phyloP scores from a whole-genome alignment of 176 grass and related monocot species.

The Paspalum vaginatum region DNA sequence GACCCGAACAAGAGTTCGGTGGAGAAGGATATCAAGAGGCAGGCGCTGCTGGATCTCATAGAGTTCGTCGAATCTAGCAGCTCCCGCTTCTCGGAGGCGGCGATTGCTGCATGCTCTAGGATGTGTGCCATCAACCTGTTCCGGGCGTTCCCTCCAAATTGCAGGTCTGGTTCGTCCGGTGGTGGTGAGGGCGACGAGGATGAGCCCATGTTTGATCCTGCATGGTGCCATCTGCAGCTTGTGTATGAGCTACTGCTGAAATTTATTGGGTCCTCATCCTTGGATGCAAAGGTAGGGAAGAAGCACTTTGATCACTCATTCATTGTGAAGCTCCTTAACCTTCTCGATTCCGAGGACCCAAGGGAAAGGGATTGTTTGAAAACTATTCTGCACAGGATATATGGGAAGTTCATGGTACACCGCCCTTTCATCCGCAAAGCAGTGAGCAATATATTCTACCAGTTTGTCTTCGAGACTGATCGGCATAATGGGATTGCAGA shows the following conservation, averaged over 20 bases:
- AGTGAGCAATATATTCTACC: slow-evolving; percentile 94
- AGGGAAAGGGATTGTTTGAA: slow-evolving; percentile 96
- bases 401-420: slow-evolving; percentile 99
- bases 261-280: slow-evolving; percentile 79
- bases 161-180: slow-evolving; percentile 52
- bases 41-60: slow-evolving; percentile 82
- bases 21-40: slow-evolving; percentile 96
- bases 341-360: slow-evolving; percentile 96
- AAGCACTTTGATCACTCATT: slow-evolving; percentile 96
- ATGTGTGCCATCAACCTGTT: slow-evolving; percentile 93
- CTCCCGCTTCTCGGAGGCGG: slow-evolving; percentile 63
- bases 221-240: slow-evolving; percentile 95
- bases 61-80: slow-evolving; percentile 65
- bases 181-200: slow-evolving; percentile 90
- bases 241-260: slow-evolving; percentile 95
- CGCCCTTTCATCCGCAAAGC: slow-evolving; percentile 90
- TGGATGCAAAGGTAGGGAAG: slow-evolving; percentile 87
- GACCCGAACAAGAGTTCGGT: slow-evolving; percentile 76
- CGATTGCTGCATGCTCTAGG: slow-evolving; percentile 70
- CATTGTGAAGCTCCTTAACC: slow-evolving; percentile 75
- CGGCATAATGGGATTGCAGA: slow-evolving; percentile 90
- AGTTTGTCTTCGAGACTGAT: slow-evolving; percentile 89
- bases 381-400: slow-evolving; percentile 88
- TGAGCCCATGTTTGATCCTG: slow-evolving; percentile 90
- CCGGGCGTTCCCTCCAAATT: slow-evolving; percentile 77